phyloP scores from a whole-genome alignment of 306 rosid species.

The Pueraria montana region DNA sequence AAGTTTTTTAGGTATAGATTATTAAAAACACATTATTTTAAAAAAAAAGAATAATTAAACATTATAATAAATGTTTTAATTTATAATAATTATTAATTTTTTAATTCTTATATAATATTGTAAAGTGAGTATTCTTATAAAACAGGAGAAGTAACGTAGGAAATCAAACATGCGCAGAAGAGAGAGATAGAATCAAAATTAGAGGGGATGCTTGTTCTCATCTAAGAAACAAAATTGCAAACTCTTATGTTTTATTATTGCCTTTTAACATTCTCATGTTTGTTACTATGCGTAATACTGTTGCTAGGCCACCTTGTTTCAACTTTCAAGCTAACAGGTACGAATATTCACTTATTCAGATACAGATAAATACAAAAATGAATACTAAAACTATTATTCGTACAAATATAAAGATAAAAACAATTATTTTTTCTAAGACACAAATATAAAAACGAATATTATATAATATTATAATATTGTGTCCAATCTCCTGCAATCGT shows the following conservation, averaged over 20 bases:
- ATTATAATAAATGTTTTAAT: too few species aligned
- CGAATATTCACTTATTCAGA: not conserved
- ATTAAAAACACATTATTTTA: too few species aligned
- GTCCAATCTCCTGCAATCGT: not conserved
- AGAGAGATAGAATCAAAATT: too few species aligned
- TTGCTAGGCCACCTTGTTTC: not conserved
- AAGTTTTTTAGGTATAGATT: too few species aligned
- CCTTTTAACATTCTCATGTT: not conserved
- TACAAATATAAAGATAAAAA: not conserved
- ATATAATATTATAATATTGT: not conserved
- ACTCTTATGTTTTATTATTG: not conserved
- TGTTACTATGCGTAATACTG: not conserved
- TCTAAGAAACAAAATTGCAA: not conserved
- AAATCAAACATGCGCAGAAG: too few species aligned
- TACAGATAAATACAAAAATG: not conserved
- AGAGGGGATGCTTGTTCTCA: too few species aligned
- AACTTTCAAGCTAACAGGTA: not conserved
- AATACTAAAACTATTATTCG: not conserved
- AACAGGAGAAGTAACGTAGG: too few species aligned
- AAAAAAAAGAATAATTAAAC: too few species aligned
- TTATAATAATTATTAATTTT: too few species aligned
- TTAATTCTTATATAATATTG: too few species aligned
- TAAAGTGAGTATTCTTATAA: too few species aligned
- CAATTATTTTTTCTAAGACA: not conserved
- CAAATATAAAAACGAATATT: not conserved